These are phyloP conservation scores for Perilla frutescens DNA, from an alignment of 257 asterid species.

Conservation along the genomic window DNA sequence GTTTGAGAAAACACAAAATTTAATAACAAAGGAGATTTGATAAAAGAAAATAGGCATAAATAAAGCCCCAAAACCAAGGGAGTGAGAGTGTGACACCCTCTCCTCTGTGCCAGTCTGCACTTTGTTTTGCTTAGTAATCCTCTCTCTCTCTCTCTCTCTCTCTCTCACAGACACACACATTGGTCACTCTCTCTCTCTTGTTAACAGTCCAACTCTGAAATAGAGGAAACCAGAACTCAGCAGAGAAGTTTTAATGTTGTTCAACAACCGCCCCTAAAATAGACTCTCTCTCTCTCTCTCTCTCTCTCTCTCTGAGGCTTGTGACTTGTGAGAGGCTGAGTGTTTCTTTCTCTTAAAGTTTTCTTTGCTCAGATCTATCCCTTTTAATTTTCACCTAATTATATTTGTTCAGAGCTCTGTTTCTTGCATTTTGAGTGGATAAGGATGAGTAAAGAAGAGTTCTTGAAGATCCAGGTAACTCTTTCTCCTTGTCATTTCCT, in stretches of 20 bases:
- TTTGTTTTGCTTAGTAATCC: conserved; percentile 45
- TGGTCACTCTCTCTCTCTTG: conserved; percentile 46
- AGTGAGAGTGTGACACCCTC: conserved; percentile 52
- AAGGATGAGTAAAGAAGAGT: conserved; percentile 92
- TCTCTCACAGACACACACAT: conserved; percentile 35
- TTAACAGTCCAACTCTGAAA: conserved; percentile 56
- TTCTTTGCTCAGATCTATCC: conserved; percentile 59
- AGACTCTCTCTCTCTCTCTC: conserved; percentile 32
- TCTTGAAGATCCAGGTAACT: conserved; percentile 92
- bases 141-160: conserved; percentile 32
- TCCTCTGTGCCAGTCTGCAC: conserved; percentile 49
- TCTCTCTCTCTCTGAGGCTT: conserved; percentile 28
- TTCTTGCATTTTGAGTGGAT: conserved; percentile 34
- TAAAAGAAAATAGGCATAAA: conserved; percentile 40
- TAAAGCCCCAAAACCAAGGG: conserved; percentile 53
- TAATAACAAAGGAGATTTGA: conserved; percentile 15
- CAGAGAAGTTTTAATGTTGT: conserved; percentile 59
- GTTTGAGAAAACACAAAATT: conserved; percentile 22
- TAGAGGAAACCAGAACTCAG: conserved; percentile 51
- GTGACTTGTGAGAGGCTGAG: conserved; percentile 34
- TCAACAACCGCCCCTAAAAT: conserved; percentile 56
- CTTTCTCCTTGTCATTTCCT: conserved; percentile 29
- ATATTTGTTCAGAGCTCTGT: conserved; percentile 25
- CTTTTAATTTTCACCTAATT: conserved; percentile 32
- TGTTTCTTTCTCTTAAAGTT: conserved; percentile 23